These are phyloP conservation scores for Amyloporia xantha DNA, from an alignment of 768 basidiomycete species.

Conservation along the genomic window DNA sequence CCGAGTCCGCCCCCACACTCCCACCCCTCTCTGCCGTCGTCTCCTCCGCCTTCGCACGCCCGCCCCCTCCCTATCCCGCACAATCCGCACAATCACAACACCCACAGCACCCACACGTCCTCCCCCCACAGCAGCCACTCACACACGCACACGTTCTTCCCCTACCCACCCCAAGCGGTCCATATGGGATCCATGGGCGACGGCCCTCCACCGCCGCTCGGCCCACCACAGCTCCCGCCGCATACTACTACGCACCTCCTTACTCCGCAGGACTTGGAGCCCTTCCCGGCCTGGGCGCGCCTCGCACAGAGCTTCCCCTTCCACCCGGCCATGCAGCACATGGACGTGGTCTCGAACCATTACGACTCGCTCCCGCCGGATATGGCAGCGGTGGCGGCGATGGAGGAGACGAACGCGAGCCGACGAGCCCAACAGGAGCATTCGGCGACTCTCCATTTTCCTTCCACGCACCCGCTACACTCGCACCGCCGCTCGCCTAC, in stretches of 20 bases:
- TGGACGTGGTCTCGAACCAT: conserved; percentile 28
- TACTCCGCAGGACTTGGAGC: conserved; percentile 24
- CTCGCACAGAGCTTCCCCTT: conserved; percentile 38
- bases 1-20: conserved; percentile 45
- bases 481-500: conserved; percentile 20
- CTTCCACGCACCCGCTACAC: conserved; percentile 58
- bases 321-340: conserved; percentile 25
- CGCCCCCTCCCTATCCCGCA: conserved; percentile 31
- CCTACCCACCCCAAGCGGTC: conserved; percentile 43
- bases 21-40: conserved; percentile 62
- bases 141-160: conserved; percentile 48
- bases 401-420: conserved; percentile 21
- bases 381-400: neutral
- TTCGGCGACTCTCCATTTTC: conserved; percentile 66
- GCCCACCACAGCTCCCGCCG: conserved; percentile 67
- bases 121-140: conserved; percentile 32
- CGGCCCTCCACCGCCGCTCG: conserved; percentile 55
- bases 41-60: conserved; percentile 50
- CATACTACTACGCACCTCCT: conserved; percentile 38
- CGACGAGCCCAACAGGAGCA: conserved; percentile 24
- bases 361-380: conserved; percentile 22
- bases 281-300: conserved; percentile 40
- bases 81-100: too few relatives aligned
- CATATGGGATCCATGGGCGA: conserved; percentile 31
- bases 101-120: neutral